A percentile compares a stretch with the other conserved stretches of the same genome.
These are phyloP conservation scores for Xylaria telfairii DNA, from an alignment of 495 filamentous ascomycete species.

Conservation along the genomic window DNA sequence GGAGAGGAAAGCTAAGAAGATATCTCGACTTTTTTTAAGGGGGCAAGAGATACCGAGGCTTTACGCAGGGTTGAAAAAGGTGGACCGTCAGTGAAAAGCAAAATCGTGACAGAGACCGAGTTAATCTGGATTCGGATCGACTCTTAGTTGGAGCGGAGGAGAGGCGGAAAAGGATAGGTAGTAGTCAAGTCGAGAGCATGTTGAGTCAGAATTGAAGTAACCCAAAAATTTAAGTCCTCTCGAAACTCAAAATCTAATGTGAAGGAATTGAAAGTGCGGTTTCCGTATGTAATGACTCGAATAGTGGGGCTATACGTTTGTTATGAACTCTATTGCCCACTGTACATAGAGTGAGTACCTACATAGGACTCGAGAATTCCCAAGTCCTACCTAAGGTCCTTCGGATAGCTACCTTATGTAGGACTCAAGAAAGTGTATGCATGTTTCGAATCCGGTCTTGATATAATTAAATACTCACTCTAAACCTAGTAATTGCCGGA, in stretches of 20 bases:
- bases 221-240: neutral
- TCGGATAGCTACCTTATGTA: no score
- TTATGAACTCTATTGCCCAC: no score
- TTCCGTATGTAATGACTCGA: neutral
- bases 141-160: constrained; percentile 11
- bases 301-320: neutral
- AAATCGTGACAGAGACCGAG: neutral
- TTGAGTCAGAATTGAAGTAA: constrained; percentile 25
- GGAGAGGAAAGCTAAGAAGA: neutral
- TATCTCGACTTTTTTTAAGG: neutral
- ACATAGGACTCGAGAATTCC: no score
- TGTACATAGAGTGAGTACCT: no score
- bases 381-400: no score
- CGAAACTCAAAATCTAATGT: neutral
- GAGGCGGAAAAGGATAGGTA: constrained; percentile 4
- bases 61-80: constrained; percentile 9
- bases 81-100: constrained; percentile 4
- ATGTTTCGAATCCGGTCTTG: neutral
- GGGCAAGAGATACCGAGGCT: neutral
- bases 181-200: constrained; percentile 12
- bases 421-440: no score
- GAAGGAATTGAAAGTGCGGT: neutral
- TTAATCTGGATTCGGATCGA: neutral
- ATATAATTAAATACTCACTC: neutral
- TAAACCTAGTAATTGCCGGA: neutral